Evolutionary conservation across 495 filamentous ascomycete species (phyloP).

Genomic region (Penicillium flavigenum): DNA sequence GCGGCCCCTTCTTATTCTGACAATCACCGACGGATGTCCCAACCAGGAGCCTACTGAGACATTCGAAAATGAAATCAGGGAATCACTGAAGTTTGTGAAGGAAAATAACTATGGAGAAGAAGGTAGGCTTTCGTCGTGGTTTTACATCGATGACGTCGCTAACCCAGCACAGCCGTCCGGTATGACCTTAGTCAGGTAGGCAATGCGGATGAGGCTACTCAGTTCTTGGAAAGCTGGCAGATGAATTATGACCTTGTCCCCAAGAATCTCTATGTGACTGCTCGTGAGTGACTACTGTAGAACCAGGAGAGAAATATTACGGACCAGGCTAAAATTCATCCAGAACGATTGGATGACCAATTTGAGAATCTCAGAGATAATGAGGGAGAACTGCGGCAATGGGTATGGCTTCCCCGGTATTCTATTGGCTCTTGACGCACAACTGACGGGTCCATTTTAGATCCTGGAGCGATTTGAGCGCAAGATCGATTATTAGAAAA

Average conservation of each 20-base stretch:
- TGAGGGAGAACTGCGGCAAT: too few relatives aligned
- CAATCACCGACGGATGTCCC: not conserved
- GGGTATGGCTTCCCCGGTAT: not conserved
- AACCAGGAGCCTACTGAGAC: not conserved
- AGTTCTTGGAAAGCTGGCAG: slow-evolving; percentile 1
- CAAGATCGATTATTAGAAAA: too few relatives aligned
- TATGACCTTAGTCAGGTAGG: slow-evolving; percentile 7
- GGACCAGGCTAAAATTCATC: not conserved
- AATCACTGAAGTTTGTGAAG: not conserved
- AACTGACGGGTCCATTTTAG: not conserved
- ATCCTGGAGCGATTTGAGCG: too few relatives aligned
- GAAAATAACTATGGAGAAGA: not conserved
- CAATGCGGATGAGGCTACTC: not conserved
- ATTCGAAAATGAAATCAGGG: not conserved
- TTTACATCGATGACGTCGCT: not conserved
- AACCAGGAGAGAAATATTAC: not conserved
- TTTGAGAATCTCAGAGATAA: slow-evolving; percentile 7
- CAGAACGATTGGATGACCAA: slow-evolving; percentile 1
- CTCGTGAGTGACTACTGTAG: not conserved
- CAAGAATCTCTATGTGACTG: not conserved
- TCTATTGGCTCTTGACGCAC: not conserved
- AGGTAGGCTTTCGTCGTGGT: not conserved
- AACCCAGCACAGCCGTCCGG: not conserved
- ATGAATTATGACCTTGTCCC: not conserved
- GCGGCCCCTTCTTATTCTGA: slow-evolving; percentile 4